These are phyloP conservation scores for Trametes elegans DNA, from an alignment of 768 basidiomycete species.

Conservation along the genomic window DNA sequence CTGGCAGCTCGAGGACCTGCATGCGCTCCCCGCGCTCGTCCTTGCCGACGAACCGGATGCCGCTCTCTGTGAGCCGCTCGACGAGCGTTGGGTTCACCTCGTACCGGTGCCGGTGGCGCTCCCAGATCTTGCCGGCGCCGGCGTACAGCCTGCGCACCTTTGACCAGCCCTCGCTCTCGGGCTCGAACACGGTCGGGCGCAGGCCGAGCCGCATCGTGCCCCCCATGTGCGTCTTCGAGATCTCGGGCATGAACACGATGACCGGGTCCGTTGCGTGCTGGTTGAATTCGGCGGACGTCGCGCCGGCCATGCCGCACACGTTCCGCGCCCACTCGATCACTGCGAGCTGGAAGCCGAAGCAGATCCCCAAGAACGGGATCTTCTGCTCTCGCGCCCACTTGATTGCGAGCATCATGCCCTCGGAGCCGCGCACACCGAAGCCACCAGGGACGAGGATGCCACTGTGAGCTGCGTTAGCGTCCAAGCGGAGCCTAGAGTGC, in stretches of 20 bases:
- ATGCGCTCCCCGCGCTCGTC: conserved; percentile 97
- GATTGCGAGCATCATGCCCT: conserved; percentile 98
- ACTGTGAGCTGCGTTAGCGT: conserved; percentile 37
- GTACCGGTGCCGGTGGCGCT: conserved; percentile 93
- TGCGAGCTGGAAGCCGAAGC: conserved; percentile 95
- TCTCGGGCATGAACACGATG: conserved; percentile 98
- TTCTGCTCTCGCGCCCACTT: conserved; percentile 96
- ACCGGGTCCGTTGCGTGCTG: conserved; percentile 62
- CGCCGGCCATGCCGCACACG: conserved; percentile 74
- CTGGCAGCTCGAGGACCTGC: conserved; percentile 88
- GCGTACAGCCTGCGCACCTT: conserved; percentile 80
- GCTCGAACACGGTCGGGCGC: conserved; percentile 89
- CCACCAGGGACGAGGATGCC: conserved; percentile 98
- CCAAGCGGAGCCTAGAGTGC: background rate
- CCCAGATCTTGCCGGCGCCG: conserved; percentile 81
- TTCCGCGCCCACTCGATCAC: conserved; percentile 94
- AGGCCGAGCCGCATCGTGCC: conserved; percentile 99
- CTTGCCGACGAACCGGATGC: conserved; percentile 80
- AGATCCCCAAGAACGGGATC: conserved; percentile 93
- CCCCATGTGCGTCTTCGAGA: conserved; percentile 96
- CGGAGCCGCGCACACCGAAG: conserved; percentile 89
- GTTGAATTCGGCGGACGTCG: conserved; percentile 83
- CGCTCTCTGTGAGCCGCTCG: conserved; percentile 62
- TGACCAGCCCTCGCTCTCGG: conserved; percentile 66
- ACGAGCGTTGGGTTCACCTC: conserved; percentile 94